Evolutionary conservation across 805 yeast genomes (phyloP), one percentile per base, ranked within the genome.

Genomic region (Candida ipomoeae): DNA sequence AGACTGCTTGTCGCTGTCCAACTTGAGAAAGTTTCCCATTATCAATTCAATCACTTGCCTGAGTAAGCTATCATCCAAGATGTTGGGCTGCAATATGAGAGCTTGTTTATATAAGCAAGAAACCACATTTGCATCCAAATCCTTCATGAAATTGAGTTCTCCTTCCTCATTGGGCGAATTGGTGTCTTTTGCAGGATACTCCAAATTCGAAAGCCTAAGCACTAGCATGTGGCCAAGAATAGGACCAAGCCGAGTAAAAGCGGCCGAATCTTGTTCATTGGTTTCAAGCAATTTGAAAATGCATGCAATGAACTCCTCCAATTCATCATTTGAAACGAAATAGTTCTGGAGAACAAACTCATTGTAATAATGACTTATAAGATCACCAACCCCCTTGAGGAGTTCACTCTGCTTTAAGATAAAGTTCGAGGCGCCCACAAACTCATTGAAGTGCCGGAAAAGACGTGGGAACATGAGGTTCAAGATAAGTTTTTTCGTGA

Each of bases 381-480:
- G 53, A 31, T 62, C 62, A 11, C 61, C 56, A 11, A 67, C 56
- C n/a, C 62, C 56, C 32, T 60, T 56, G 17, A 68, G 48, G 38
- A 67, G 65, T 5, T 62, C 66, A 34, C 59, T 58, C 46, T 71
- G 74, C 40, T 70, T 63, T 55, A 62, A 70, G 15, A 71, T 67
- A 52, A 67, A 69, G 36, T 66, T 67, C 10, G 73, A 61, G 5
- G 64, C 66, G 29, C 49, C 53, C 5, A 71, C 54, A 48, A 71
- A 69, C 43, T 67, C 66, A 52, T 64, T 66, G 2, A 70, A 57
- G 50, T 71, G 78, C 20, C 61, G 59, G 47, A 72, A 69, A 1
- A 73, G 55, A 14, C 51, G 52, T 5, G 78, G 77, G 49, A 71
- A 73, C 5, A 73, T 55, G 3, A 62, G 49, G 23, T 70, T 70